These are phyloP conservation scores for Talaromyces wortmannii DNA, from an alignment of 495 filamentous ascomycete genomes.

Conservation along the genomic window DNA sequence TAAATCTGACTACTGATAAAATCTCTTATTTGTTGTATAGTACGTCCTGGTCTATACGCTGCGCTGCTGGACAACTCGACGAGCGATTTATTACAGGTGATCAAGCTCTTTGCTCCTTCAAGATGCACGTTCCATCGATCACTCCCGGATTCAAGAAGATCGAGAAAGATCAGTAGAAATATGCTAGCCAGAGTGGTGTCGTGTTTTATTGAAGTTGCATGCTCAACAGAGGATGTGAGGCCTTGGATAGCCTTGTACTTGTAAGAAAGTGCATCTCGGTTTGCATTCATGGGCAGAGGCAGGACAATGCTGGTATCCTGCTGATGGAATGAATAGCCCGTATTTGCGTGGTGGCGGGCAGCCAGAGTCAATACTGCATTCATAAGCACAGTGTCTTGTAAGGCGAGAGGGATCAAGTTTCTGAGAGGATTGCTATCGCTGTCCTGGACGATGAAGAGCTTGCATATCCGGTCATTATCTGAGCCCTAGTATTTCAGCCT, in stretches of 20 bases:
- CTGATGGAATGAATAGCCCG: slow-evolving; percentile 17
- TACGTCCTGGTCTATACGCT: slow-evolving; percentile 14
- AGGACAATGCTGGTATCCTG: slow-evolving; percentile 2
- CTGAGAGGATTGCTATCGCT: slow-evolving; percentile 46
- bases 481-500: neutral
- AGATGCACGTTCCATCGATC: slow-evolving; percentile 50
- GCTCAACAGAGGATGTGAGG: slow-evolving; percentile 22
- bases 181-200: slow-evolving; percentile 41
- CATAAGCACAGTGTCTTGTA: slow-evolving; percentile 34
- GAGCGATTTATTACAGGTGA: slow-evolving; percentile 11
- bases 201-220: slow-evolving; percentile 12
- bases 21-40: slow-evolving; percentile 16
- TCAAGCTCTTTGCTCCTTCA: slow-evolving; percentile 37
- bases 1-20: slow-evolving; percentile 23
- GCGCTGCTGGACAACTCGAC: slow-evolving; percentile 10
- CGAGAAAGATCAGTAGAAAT: slow-evolving; percentile 50
- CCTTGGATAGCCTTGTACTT: slow-evolving; percentile 41
- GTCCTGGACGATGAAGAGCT: slow-evolving; percentile 46
- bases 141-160: slow-evolving; percentile 49
- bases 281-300: slow-evolving; percentile 5
- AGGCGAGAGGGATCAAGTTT: slow-evolving; percentile 36
- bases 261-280: slow-evolving; percentile 38
- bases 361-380: slow-evolving; percentile 47
- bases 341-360: slow-evolving; percentile 45
- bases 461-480: slow-evolving; percentile 47